These are phyloP conservation scores for Juncus effusus DNA, from an alignment of 176 grass and related monocot species.

Conservation along the genomic window DNA sequence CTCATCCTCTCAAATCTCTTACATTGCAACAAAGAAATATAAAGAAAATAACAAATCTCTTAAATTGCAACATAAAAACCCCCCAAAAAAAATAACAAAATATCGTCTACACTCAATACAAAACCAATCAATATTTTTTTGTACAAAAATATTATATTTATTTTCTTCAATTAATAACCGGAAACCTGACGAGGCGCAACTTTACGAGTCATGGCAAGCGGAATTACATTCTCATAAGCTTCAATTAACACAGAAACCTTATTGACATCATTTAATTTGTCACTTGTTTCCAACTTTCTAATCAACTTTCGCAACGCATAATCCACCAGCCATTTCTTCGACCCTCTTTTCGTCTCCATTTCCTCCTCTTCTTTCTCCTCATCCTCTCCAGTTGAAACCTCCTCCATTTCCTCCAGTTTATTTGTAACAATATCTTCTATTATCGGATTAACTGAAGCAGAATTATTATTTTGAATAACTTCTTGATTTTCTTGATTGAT, in stretches of 20 bases:
- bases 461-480: not conserved
- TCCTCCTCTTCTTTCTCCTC: not conserved
- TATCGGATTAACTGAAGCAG: too few relatives aligned
- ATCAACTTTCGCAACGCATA: constrained; percentile 18
- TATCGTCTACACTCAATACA: too few relatives aligned
- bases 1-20: too few relatives aligned
- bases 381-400: not conserved
- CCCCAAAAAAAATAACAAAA: too few relatives aligned
- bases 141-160: too few relatives aligned
- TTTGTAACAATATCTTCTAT: constrained; percentile 17
- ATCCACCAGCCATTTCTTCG: constrained; percentile 25
- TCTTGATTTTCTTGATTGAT: not conserved
- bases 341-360: constrained; percentile 17
- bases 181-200: not conserved
- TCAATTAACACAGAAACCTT: constrained; percentile 20
- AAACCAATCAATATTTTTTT: too few relatives aligned
- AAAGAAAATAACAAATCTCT: too few relatives aligned
- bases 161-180: not conserved
- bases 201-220: not conserved
- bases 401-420: constrained; percentile 16
- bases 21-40: too few relatives aligned
- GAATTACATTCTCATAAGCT: constrained; percentile 19
- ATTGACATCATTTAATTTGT: constrained; percentile 5
- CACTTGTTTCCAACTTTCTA: constrained; percentile 9
- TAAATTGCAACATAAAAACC: too few relatives aligned